phyloP scores from a whole-genome alignment of 208 protist species.

The Trypanosoma boissoni region DNA sequence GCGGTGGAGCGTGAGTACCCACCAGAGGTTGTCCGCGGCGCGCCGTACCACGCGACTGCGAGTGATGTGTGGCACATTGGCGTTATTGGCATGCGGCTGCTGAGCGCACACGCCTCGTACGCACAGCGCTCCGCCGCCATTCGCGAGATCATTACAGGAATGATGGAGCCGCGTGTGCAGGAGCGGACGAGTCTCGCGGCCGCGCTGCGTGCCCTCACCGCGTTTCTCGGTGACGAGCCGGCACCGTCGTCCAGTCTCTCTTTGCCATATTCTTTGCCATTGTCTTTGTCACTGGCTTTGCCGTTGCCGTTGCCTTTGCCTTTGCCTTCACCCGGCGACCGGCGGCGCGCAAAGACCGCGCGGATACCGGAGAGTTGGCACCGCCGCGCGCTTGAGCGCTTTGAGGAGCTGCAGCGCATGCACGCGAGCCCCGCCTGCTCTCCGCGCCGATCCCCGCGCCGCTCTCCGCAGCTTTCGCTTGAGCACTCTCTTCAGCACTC shows the following conservation, averaged over 20 bases:
- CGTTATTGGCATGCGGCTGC: conserved; percentile 39
- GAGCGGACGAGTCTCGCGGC: conserved; percentile 41
- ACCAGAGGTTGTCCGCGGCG: conserved; percentile 47
- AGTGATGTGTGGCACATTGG: conserved; percentile 84
- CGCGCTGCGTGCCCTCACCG: conserved; percentile 23
- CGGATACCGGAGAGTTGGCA: conserved; percentile 40
- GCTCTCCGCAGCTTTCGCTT: no score
- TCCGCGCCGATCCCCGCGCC: not conserved
- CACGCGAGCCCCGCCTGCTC: conserved; percentile 31
- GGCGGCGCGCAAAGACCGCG: not conserved
- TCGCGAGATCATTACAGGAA: conserved; percentile 40
- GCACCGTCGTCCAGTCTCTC: no score
- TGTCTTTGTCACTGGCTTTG: no score
- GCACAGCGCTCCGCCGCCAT: conserved; percentile 32
- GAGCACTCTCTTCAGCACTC: no score
- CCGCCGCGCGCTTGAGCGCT: conserved; percentile 46
- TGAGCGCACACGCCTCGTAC: conserved; percentile 38
- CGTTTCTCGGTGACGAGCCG: conserved; percentile 8
- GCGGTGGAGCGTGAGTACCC: conserved; percentile 67
- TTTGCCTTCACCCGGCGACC: no score
- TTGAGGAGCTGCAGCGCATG: conserved; percentile 65
- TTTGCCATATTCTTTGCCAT: no score
- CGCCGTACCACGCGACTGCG: conserved; percentile 38
- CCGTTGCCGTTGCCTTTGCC: no score
- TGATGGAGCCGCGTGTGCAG: conserved; percentile 41